Conservation (phyloP, 495 filamentous ascomycete species). For the Annulohypoxylon maeteangense region DNA sequence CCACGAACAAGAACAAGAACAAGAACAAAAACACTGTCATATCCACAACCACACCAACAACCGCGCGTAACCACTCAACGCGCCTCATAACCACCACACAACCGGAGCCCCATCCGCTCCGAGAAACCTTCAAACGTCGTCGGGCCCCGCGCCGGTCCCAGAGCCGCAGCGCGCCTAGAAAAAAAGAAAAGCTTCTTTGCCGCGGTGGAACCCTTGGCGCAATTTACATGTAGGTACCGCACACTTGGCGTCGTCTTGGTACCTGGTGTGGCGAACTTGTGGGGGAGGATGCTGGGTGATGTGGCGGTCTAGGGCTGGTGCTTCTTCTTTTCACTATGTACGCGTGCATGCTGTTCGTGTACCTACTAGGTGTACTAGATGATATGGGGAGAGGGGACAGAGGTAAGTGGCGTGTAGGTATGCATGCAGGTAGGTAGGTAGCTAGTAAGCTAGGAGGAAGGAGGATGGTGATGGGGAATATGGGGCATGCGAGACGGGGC, state of each 20-base stretch:
- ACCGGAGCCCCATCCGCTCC: background rate
- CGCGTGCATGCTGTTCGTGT: background rate
- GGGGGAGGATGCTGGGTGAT: background rate
- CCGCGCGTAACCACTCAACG: background rate
- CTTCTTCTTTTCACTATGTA: too few species aligned
- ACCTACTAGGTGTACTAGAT: background rate
- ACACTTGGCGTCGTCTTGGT: slow-evolving; percentile 5
- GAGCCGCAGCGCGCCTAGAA: slow-evolving; percentile 7
- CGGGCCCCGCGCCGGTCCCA: background rate
- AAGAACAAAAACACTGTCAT: too few species aligned
- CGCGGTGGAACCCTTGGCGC: slow-evolving; percentile 8
- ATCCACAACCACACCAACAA: background rate
- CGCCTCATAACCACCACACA: background rate
- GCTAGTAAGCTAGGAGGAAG: background rate
- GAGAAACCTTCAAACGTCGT: background rate
- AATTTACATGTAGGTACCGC: slow-evolving; percentile 7
- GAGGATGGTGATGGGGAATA: background rate
- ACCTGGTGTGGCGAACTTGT: background rate
- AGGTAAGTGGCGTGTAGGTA: background rate
- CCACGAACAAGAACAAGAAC: too few species aligned
- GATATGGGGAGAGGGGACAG: background rate
- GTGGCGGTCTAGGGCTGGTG: background rate
- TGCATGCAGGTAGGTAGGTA: background rate
- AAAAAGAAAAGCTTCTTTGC: slow-evolving; percentile 13
- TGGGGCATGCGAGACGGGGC: background rate